Base-by-base conservation (phyloP, 768 basidiomycete genomes). In the Dacryopinax spathularia region DNA sequence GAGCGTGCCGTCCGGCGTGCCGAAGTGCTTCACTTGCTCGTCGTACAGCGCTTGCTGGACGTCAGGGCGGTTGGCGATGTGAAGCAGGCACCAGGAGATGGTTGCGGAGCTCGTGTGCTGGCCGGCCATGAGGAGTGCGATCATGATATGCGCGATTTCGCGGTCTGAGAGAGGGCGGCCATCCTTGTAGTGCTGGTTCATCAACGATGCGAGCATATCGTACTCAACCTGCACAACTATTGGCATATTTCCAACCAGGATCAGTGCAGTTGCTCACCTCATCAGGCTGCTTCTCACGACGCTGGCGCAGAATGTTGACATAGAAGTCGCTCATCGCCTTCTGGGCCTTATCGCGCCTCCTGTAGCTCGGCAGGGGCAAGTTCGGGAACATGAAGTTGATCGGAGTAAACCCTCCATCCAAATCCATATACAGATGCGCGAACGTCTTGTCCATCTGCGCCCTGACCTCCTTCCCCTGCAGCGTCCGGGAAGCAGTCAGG, bases 121-220 rank as follows among this genome's bases (percentile, higher is more conserved):
- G 36, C 96, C 96, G 43, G 96, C 96, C 96, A 99, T 98, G 67
- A 99, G 85, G 48, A 99, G 82, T 16, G 96, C 96, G 70, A 97
- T 99, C 87, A 99, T 85, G 72, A 99, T 94, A 72, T 98, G 96
- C 0, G 96, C 93, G 65, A 98, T 88, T 74, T 98, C 91, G 68
- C 88, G 86, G 71, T 99, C 93, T 65, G 79, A 81, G 37, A 98
- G 80, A 1, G 79, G 71, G 44, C 81, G 79, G 63, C 96, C 96
- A 68, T 82, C 80, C 66, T 89, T 88, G 76, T 99, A 98, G 60
- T 78, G 81, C 72, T 93, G 89, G 65, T 84, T 80, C 75, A 86
- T 81, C 20, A 99, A 82, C 1, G 94, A 86, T 15, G 87, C 81
- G 69, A 98, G 89, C 89, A 98, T 96, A 72, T 98, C 96, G 68